Evolutionary conservation across 495 filamentous ascomycete genomes (phyloP).

Genomic region (Penicillium cinerascens): DNA sequence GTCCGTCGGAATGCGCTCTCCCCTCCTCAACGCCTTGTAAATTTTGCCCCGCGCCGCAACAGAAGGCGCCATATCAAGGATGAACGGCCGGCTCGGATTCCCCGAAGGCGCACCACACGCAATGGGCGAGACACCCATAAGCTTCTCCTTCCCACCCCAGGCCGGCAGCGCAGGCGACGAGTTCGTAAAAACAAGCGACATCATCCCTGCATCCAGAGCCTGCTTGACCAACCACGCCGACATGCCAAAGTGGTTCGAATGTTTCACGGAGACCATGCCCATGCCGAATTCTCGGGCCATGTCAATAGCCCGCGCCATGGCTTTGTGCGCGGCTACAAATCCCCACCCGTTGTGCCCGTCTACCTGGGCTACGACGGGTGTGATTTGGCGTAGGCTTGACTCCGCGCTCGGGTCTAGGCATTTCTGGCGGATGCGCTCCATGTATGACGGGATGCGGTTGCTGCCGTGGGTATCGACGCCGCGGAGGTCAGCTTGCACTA

Average conservation of each 20-base stretch:
- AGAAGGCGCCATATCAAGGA: constrained; percentile 75
- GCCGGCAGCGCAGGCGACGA: constrained; percentile 69
- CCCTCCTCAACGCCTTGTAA: constrained; percentile 66
- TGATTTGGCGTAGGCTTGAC: constrained; percentile 55
- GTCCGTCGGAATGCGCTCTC: constrained; percentile 68
- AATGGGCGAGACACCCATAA: constrained; percentile 75
- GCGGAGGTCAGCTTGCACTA: constrained; percentile 70
- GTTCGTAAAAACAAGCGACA: constrained; percentile 77
- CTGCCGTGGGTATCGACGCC: constrained; percentile 77
- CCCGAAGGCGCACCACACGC: constrained; percentile 69
- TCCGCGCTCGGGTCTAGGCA: constrained; percentile 56
- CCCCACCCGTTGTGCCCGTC: constrained; percentile 75
- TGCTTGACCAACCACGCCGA: constrained; percentile 73
- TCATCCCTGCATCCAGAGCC: constrained; percentile 67
- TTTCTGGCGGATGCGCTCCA: constrained; percentile 63
- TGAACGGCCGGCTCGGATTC: constrained; percentile 51
- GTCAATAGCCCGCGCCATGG: constrained; percentile 59
- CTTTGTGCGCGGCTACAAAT: constrained; percentile 60
- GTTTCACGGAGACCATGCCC: constrained; percentile 68
- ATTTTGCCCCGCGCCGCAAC: constrained; percentile 74
- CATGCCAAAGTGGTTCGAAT: constrained; percentile 81
- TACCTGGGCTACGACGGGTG: constrained; percentile 63
- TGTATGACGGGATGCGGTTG: constrained; percentile 73
- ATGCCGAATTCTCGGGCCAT: constrained; percentile 66
- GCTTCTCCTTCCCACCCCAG: constrained; percentile 63